phyloP scores from a whole-genome alignment of 2,329 filamentous ascomycete species.

The Malbranchea cinnamomea region DNA sequence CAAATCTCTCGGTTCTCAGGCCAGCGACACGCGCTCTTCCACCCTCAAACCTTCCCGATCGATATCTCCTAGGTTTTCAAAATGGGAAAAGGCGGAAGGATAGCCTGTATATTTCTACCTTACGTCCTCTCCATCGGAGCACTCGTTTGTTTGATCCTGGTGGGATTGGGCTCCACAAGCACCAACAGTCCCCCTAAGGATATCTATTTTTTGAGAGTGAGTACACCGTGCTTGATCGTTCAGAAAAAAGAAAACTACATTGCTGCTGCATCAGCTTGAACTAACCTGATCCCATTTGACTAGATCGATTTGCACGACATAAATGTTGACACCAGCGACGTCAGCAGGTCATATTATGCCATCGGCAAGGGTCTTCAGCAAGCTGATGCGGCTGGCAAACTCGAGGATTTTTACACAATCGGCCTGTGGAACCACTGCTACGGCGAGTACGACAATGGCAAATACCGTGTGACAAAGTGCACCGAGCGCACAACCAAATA shows the following conservation, averaged over 20 bases:
- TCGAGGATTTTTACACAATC: constrained; percentile 67
- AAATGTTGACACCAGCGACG: constrained; percentile 30
- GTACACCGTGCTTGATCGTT: constrained; percentile 10
- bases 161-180: constrained; percentile 42
- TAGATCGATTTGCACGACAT: constrained; percentile 49
- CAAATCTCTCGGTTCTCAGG: neutral
- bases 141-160: constrained; percentile 50
- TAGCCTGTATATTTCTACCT: constrained; percentile 76
- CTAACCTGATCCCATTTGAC: constrained; percentile 27
- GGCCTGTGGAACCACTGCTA: constrained; percentile 79
- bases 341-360: constrained; percentile 23
- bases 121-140: constrained; percentile 67
- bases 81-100: constrained; percentile 62
- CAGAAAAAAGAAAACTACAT: too few relatives aligned
- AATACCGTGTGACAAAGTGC: constrained; percentile 44
- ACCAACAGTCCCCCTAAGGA: constrained; percentile 31
- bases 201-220: constrained; percentile 41
- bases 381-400: constrained; percentile 32
- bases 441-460: constrained; percentile 39
- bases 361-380: constrained; percentile 20
- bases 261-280: constrained; percentile 5
- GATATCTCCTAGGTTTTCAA: constrained; percentile 11
- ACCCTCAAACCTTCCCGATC: neutral
- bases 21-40: too few relatives aligned
- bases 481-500: constrained; percentile 58